These are phyloP conservation scores for Chytriomyces hyalinus DNA, from an alignment of 192 early-diverging fungal genomes.

Conservation along the genomic window DNA sequence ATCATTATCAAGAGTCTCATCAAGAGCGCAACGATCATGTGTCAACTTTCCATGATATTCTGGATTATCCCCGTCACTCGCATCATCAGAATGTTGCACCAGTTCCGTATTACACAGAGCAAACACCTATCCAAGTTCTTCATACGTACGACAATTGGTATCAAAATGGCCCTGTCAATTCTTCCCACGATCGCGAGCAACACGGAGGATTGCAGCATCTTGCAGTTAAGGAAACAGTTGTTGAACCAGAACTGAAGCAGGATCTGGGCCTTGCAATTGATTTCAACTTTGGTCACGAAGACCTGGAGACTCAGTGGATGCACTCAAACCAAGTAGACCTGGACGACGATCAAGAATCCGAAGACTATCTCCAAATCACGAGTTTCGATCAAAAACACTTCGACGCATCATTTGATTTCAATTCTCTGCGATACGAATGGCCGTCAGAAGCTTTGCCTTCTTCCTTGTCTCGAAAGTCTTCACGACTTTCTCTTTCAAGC, in stretches of 20 bases:
- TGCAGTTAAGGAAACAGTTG: no score
- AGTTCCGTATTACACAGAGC: conserved; percentile 24
- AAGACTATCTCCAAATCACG: no score
- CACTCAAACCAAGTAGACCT: no score
- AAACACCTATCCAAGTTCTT: conserved; percentile 25
- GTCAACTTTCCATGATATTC: conserved; percentile 22
- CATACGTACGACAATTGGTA: conserved; percentile 31
- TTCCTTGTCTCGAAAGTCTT: not conserved
- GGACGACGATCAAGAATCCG: no score
- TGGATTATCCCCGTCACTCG: not conserved
- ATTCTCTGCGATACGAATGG: conserved; percentile 28
- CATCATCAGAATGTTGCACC: not conserved
- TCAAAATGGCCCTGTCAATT: not conserved
- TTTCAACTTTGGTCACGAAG: no score
- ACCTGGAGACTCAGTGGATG: no score
- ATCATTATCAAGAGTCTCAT: not conserved
- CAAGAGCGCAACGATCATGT: not conserved
- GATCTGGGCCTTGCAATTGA: no score
- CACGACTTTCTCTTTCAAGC: not conserved
- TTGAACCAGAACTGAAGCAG: no score
- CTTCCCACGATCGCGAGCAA: no score
- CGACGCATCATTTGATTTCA: conserved; percentile 3
- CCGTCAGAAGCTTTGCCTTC: conserved; percentile 10
- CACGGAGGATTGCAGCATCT: no score
- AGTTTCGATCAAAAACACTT: no score